These are phyloP conservation scores for Acer yangbiense DNA, from an alignment of 345 rosid genomes.

Conservation along the genomic window DNA sequence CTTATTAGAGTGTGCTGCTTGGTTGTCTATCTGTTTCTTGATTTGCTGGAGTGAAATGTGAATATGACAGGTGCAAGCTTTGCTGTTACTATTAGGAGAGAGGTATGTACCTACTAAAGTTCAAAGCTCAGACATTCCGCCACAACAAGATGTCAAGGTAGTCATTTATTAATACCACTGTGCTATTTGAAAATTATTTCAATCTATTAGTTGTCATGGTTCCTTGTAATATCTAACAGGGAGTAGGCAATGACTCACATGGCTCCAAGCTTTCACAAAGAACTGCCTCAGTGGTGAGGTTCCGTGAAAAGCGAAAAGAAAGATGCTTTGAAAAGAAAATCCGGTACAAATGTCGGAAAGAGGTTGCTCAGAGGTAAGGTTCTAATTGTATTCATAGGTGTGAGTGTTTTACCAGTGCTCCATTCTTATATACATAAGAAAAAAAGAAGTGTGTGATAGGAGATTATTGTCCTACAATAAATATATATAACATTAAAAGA, in stretches of 20 bases:
- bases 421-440: slow-evolving; percentile 4
- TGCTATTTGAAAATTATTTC: background rate
- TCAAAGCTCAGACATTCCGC: slow-evolving; percentile 32
- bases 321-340: slow-evolving; percentile 53
- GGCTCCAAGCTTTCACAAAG: slow-evolving; percentile 44
- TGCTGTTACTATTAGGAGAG: slow-evolving; percentile 37
- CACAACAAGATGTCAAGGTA: slow-evolving; percentile 36
- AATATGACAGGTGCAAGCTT: slow-evolving; percentile 47
- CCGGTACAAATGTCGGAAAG: slow-evolving; percentile 42
- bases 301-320: slow-evolving; percentile 51
- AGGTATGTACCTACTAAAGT: slow-evolving; percentile 27
- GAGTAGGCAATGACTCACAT: slow-evolving; percentile 33
- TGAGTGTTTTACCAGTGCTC: background rate
- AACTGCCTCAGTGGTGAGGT: slow-evolving; percentile 44
- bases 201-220: background rate
- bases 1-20: background rate
- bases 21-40: slow-evolving; percentile 3
- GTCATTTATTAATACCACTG: slow-evolving; percentile 4
- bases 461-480: background rate
- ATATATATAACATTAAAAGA: background rate
- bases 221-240: slow-evolving; percentile 29
- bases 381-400: background rate
- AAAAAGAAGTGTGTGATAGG: background rate
- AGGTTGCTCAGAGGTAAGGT: slow-evolving; percentile 47
- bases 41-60: slow-evolving; percentile 5